Percentiles rank a stretch among this genome's conserved stretches.
phyloP scores from a whole-genome alignment of 1,284 basidiomycete species.

The Cystobasidium sp. region DNA sequence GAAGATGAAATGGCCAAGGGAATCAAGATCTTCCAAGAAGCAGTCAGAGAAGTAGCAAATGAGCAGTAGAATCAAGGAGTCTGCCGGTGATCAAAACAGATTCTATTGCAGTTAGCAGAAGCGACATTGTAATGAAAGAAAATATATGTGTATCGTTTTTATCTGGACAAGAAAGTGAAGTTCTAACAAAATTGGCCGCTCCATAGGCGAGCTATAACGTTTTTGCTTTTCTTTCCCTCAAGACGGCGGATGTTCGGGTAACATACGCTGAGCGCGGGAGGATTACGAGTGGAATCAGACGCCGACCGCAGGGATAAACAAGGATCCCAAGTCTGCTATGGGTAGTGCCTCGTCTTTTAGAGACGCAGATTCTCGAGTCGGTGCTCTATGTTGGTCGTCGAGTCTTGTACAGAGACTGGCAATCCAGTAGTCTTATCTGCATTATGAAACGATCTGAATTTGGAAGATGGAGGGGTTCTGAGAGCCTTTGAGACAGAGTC shows the following conservation, averaged over 20 bases:
- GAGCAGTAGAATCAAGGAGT: conserved; percentile 1
- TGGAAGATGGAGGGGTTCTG: conserved; percentile 1
- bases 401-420: background rate
- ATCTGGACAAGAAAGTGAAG: no score
- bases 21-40: conserved; percentile 65
- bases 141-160: background rate
- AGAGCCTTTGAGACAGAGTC: background rate
- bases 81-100: background rate
- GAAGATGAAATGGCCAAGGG: conserved; percentile 68
- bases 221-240: no score
- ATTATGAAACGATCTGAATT: conserved; percentile 3
- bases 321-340: no score
- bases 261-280: no score
- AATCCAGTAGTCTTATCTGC: background rate
- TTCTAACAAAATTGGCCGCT: no score
- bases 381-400: background rate
- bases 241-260: no score
- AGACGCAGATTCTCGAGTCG: background rate
- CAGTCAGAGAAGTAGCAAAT: conserved; percentile 62
- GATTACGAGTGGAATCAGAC: no score
- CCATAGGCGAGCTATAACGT: no score
- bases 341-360: background rate
- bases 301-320: no score
- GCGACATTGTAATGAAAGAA: background rate
- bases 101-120: background rate